Base-by-base conservation (phyloP, 495 filamentous ascomycete genomes). In the Podospora appendiculata region DNA sequence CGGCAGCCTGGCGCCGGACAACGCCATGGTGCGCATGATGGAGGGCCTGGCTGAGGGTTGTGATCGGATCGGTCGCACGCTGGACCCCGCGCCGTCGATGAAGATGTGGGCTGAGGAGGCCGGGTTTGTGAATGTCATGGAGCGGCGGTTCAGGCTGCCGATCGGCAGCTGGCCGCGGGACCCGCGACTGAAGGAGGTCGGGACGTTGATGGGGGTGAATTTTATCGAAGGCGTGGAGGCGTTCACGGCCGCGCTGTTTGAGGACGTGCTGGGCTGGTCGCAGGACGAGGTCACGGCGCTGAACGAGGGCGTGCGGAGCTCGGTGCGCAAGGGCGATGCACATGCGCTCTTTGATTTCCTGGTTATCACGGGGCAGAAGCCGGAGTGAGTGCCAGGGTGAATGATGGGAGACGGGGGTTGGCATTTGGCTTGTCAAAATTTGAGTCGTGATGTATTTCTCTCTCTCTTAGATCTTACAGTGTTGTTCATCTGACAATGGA, bases 161-260 rank as follows among this genome's bases (percentile, higher is more conserved):
- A 70, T 73, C 7, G 73, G 69, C 42, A 56, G 59, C 5, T 78
- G 76, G 74, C 64, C 75, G 2, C 63, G 54, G 33, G 69, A 77
- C 41, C 60, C 68, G 13, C 63, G 74, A 33, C 66, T 75, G 32
- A 79, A 79, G 57, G 70, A 73, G 50, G 68, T 78, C 16, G 77
- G 80, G 12, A 66, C 53, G n/a, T 54, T 57, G 45, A 62, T 72
- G 60, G 52, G 61, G 41, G 45, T 72, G 1, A 60, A 67, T 38
- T 60, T 67, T 32, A 55, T 58, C 39, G 66, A 69, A 36, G 60
- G 60, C 2, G 57, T 62, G 7, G 60, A 62, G 49, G 58, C 63
- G 1, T 69, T 63, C 12, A 67, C 66, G 41, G 58, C 59, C 7
- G 53, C 46, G 5, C 45, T 70, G 44, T 64, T 70, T 33, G 54